These are phyloP conservation scores for Reticulascus tulasneorum DNA, from an alignment of 2,329 filamentous ascomycete genomes.

Conservation along the genomic window DNA sequence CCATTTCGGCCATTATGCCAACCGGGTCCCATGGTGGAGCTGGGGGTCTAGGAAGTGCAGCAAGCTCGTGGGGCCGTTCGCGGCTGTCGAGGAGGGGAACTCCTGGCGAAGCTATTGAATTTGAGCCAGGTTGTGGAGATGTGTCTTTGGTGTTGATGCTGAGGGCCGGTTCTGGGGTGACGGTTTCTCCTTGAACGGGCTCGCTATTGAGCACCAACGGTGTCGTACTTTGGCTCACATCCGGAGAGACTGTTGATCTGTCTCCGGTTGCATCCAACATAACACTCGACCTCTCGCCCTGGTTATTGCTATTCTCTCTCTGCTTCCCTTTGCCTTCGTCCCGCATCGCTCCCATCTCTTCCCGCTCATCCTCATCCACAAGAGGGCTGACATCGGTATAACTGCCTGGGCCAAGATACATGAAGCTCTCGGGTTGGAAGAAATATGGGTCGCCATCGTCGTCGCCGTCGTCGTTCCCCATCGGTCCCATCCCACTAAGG, in stretches of 20 bases:
- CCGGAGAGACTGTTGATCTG: slow-evolving; percentile 18
- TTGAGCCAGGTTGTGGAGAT: neutral
- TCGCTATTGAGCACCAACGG: slow-evolving; percentile 18
- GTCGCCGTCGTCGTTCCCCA: slow-evolving; percentile 25
- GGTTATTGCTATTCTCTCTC: neutral
- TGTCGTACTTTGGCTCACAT: slow-evolving; percentile 20
- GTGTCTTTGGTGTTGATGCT: neutral
- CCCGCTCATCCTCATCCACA: slow-evolving; percentile 32
- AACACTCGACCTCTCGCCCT: slow-evolving; percentile 1
- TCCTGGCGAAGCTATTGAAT: neutral
- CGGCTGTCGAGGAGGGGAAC: slow-evolving; percentile 30
- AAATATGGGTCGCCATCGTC: slow-evolving; percentile 32
- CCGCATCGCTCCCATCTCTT: neutral
- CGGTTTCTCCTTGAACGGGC: slow-evolving; percentile 10
- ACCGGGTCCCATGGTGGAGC: slow-evolving; percentile 31
- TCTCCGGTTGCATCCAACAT: slow-evolving; percentile 3
- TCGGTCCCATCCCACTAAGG: slow-evolving; percentile 5
- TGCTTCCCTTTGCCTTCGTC: neutral
- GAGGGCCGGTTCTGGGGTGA: neutral
- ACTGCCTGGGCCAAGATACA: slow-evolving; percentile 45
- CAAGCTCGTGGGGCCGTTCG: slow-evolving; percentile 27
- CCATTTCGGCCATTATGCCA: slow-evolving; percentile 43
- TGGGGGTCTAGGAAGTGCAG: slow-evolving; percentile 18
- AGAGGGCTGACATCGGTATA: slow-evolving; percentile 43
- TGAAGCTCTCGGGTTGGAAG: slow-evolving; percentile 50